Percentiles rank a stretch among this genome's conserved stretches.
Evolutionary conservation across 2,329 filamentous ascomycete species (phyloP).

Genomic region (Xylariaceae sp.): DNA sequence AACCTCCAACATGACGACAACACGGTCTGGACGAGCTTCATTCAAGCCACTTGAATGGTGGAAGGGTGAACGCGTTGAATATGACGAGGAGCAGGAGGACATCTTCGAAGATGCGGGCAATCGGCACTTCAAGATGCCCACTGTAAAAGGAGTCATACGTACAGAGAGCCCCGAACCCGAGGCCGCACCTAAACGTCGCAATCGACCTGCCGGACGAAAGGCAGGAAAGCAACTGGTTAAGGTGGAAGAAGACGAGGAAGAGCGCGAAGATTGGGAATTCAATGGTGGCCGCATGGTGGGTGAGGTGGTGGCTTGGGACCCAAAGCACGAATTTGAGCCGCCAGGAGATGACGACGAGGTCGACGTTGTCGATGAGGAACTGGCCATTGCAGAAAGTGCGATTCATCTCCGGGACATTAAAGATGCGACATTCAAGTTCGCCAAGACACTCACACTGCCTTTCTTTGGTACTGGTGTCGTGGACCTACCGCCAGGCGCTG

Average conservation of each 20-base stretch:
- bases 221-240: slow-evolving; percentile 10
- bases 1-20: slow-evolving; percentile 50
- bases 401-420: slow-evolving; percentile 55
- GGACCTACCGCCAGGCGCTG: slow-evolving; percentile 74
- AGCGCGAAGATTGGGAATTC: slow-evolving; percentile 65
- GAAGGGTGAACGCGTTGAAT: slow-evolving; percentile 76
- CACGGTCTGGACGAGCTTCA: slow-evolving; percentile 72
- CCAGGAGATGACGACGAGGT: slow-evolving; percentile 51
- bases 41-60: slow-evolving; percentile 78
- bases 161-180: slow-evolving; percentile 47
- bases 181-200: slow-evolving; percentile 25
- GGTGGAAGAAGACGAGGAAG: slow-evolving; percentile 47
- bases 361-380: slow-evolving; percentile 48
- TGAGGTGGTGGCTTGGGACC: slow-evolving; percentile 59
- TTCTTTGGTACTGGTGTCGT: slow-evolving; percentile 91
- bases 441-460: slow-evolving; percentile 75
- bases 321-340: slow-evolving; percentile 49
- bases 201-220: slow-evolving; percentile 19
- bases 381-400: slow-evolving; percentile 52
- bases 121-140: slow-evolving; percentile 56
- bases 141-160: slow-evolving; percentile 72
- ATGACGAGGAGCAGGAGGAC: slow-evolving; percentile 54
- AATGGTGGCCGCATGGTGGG: slow-evolving; percentile 60
- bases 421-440: slow-evolving; percentile 74
- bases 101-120: slow-evolving; percentile 37